Evolutionary conservation across 2,329 filamentous ascomycete species (phyloP), one percentile per base, ranked within the genome.

Genomic region (Exophiala sideris): DNA sequence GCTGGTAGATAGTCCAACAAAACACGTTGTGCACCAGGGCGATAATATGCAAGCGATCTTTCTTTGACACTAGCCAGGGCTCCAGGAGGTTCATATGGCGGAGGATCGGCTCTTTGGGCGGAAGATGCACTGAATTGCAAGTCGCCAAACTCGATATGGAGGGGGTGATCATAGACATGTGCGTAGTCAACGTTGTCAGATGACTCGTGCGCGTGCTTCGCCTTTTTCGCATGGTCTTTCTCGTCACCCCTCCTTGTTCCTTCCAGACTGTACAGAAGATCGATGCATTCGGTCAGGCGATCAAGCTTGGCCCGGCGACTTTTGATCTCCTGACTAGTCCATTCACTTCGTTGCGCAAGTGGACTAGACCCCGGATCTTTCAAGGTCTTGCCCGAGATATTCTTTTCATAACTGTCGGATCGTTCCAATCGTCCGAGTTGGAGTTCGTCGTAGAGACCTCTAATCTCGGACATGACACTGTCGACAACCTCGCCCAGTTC

Each of bases 221-320:
- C 45, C 14, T 56, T 45, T 46, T 60, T 60, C 2, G 45, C 48
- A 16, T 59, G 50, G 39, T 46, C 56, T 38, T 60, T 58, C 35
- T 62, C 59, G 21, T 58, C 52, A 8, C 53, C 57, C 40, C 57
- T 78, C 21, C 80, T 74, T 24, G 79, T 79, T 48, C 77, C 71
- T 4, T 81, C 84, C n/a, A 86, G 70, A 62, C 84, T 80, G 64
- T 85, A 86, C 18, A 86, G 73, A 0, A 80, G 81, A 68, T 86
- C 83, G 61, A 86, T 85, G 45, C 81, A 84, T 3, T 75, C 77
- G 6, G 80, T 84, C 54, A 86, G 68, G 59, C 86, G 81, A 49
- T 74, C 76, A 56, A 85, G 71, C n/a, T 86, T 33, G 4, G 54
- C 52, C n/a, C 56, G 45, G 5, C 60, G 58, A 51, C 57, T 68